Percentiles rank a stretch among this genome's conserved stretches.
phyloP scores from a whole-genome alignment of 1,139 yeast species.

The Suhomyces bokatorum region DNA sequence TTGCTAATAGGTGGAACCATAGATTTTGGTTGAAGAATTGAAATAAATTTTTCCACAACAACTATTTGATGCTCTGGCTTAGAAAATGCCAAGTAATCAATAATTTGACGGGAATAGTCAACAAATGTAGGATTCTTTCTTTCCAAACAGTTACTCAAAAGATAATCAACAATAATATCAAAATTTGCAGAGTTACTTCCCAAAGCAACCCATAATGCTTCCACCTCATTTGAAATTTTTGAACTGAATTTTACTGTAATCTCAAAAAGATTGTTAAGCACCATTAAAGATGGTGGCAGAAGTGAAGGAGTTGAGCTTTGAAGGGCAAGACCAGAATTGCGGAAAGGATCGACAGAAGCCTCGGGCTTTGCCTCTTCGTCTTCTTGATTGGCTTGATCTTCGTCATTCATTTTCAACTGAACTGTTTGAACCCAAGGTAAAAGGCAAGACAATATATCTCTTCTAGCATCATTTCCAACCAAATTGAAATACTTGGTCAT shows the following conservation, averaged over 20 bases:
- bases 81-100: constrained; percentile 68
- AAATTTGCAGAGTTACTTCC: constrained; percentile 72
- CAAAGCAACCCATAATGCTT: constrained; percentile 91
- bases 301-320: not conserved
- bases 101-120: constrained; percentile 74
- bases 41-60: constrained; percentile 64
- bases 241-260: constrained; percentile 78
- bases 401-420: constrained; percentile 49
- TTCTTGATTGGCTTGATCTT: constrained; percentile 26
- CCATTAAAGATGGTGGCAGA: constrained; percentile 64
- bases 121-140: constrained; percentile 75
- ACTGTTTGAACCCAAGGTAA: constrained; percentile 90
- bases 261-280: constrained; percentile 77
- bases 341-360: not conserved
- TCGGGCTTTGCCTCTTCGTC: constrained; percentile 16
- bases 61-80: constrained; percentile 53
- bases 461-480: constrained; percentile 56
- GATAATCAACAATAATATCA: constrained; percentile 68
- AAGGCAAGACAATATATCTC: constrained; percentile 76
- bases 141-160: constrained; percentile 67
- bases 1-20: constrained; percentile 74
- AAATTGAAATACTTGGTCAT: constrained; percentile 67
- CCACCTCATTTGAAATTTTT: constrained; percentile 79
- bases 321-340: not conserved
- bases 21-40: constrained; percentile 74